phyloP scores from a whole-genome alignment of 2,329 filamentous ascomycete genomes.

The Madurella mycetomatis region DNA sequence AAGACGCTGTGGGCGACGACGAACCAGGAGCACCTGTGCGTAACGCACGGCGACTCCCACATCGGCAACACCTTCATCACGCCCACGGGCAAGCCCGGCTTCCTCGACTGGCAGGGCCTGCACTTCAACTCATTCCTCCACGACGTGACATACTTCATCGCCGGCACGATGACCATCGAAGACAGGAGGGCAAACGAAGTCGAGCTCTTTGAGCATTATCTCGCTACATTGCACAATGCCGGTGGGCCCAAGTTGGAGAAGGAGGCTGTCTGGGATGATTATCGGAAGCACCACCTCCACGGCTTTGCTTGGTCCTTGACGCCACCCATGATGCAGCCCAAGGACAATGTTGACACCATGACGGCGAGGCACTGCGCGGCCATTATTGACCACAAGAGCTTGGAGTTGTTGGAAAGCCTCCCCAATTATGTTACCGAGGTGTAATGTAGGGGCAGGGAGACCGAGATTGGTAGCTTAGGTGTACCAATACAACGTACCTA shows the following conservation, averaged over 20 bases:
- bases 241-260: slow-evolving; percentile 32
- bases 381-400: slow-evolving; percentile 32
- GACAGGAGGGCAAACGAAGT: slow-evolving; percentile 38
- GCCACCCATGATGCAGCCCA: slow-evolving; percentile 33
- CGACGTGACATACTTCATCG: slow-evolving; percentile 41
- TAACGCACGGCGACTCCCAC: slow-evolving; percentile 42
- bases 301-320: slow-evolving; percentile 35
- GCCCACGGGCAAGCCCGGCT: slow-evolving; percentile 33
- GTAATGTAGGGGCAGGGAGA: not conserved
- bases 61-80: slow-evolving; percentile 42
- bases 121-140: slow-evolving; percentile 41
- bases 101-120: slow-evolving; percentile 41
- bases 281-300: slow-evolving; percentile 31
- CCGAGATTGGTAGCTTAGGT: too few species aligned
- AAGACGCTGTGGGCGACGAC: slow-evolving; percentile 34
- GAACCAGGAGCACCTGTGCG: slow-evolving; percentile 34
- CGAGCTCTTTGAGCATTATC: slow-evolving; percentile 31
- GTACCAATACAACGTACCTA: too few species aligned
- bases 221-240: slow-evolving; percentile 30
- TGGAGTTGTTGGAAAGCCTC: slow-evolving; percentile 30
- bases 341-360: slow-evolving; percentile 32
- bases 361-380: slow-evolving; percentile 31
- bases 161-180: slow-evolving; percentile 35
- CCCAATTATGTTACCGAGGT: slow-evolving; percentile 11
- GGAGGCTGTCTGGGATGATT: slow-evolving; percentile 29